Evolutionary conservation across 345 rosid genomes (phyloP), one percentile per base, ranked within the genome.

Genomic region (Dimocarpus longan): DNA sequence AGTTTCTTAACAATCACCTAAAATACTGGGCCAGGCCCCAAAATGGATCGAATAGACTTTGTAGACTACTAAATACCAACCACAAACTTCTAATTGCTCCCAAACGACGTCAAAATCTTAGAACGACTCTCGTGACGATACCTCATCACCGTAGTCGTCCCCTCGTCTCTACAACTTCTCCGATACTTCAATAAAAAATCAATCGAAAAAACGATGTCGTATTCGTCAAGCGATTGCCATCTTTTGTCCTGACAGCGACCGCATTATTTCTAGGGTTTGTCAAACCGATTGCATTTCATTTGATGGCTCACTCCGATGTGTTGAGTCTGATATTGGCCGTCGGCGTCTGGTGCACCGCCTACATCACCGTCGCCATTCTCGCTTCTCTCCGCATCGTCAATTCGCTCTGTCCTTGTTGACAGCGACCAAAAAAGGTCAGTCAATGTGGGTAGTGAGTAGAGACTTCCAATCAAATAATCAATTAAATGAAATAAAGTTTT

Each of bases 271-370:
- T 78, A 52, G 52, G 52, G 52, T 46, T 46, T 46, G 84, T 75
- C 65, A 21, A 60, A n/a, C 4, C 26, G 11, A 21, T 60, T 60
- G 65, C 64, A 8, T 19, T 79, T 81, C 80, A 67, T 82, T 84
- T 82, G 84, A 95, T 93, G 96, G 89, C 84, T 77, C 67, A 84
- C 75, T 84, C 88, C 80, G 83, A 90, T 80, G 44, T 79, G 28
- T 85, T 93, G 80, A 88, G 78, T 40, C 79, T 88, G 73, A 78
- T 93, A 78, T 87, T 90, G 24, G 88, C 93, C 54, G 78, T 89
- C 74, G 92, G 88, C 62, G 93, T 95, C 74, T 93, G 98, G 99
- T 95, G 93, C 72, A 73, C 89, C 65, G 99, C 97, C 19, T 95
- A 93, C 77, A 76, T 93, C 73, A 76, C 89, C 10, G 95, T 87